phyloP scores from a whole-genome alignment of 495 filamentous ascomycete species.

The Arthonia radiata region DNA sequence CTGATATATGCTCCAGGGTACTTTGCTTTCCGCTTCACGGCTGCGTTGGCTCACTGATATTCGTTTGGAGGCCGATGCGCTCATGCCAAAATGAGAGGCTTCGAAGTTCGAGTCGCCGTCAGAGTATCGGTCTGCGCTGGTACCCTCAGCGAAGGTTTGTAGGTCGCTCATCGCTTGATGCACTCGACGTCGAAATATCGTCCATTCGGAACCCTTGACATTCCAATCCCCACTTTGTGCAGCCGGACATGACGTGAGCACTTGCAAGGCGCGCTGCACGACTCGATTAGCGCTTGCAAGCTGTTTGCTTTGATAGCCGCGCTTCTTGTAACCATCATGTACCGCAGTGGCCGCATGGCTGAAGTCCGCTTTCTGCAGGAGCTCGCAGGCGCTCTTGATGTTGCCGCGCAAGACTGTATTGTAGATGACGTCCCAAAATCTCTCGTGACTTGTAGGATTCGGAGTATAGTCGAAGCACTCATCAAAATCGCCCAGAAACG shows the following conservation, averaged over 20 bases:
- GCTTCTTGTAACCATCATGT: slow-evolving; percentile 29
- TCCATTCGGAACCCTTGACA: slow-evolving; percentile 50
- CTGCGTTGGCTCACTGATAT: slow-evolving; percentile 32
- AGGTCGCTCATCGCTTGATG: slow-evolving; percentile 39
- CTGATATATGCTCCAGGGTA: slow-evolving; percentile 71
- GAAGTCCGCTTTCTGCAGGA: slow-evolving; percentile 52
- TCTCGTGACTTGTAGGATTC: slow-evolving; percentile 41
- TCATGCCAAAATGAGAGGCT: slow-evolving; percentile 28
- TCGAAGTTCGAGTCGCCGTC: slow-evolving; percentile 15
- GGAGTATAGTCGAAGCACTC: slow-evolving; percentile 34
- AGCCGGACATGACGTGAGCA: slow-evolving; percentile 48
- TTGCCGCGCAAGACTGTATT: slow-evolving; percentile 43
- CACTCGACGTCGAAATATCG: slow-evolving; percentile 44
- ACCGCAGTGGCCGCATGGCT: slow-evolving; percentile 34
- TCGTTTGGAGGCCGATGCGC: slow-evolving; percentile 10
- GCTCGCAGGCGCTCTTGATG: slow-evolving; percentile 30
- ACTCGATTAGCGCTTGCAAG: slow-evolving; percentile 47
- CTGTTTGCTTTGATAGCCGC: slow-evolving; percentile 43
- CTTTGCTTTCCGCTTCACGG: slow-evolving; percentile 50
- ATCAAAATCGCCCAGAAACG: slow-evolving; percentile 31
- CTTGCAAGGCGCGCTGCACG: slow-evolving; percentile 32
- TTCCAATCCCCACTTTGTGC: slow-evolving; percentile 44
- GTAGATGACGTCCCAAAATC: slow-evolving; percentile 62
- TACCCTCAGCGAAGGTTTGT: slow-evolving; percentile 48
- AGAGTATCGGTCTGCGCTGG: slow-evolving; percentile 19